Evolutionary conservation across 2,329 filamentous ascomycete species (phyloP), one percentile per base, ranked within the genome.

Genomic region (Microdochium nivale): DNA sequence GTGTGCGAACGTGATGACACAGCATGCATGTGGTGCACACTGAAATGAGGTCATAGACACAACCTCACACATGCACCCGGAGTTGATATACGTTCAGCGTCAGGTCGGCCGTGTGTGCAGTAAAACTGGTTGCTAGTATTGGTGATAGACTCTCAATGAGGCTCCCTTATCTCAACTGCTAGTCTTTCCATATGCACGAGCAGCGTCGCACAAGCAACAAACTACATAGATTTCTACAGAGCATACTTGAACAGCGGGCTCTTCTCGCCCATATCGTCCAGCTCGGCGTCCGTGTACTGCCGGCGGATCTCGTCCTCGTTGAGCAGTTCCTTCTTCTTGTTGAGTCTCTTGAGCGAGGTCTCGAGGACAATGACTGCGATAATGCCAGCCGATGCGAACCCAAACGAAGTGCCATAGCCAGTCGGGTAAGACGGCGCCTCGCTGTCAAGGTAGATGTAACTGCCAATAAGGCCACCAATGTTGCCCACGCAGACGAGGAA

Each of bases 401-500:
- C 63, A 46, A 69, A 52, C 0, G 62, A 66, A 16, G 55, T 59
- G 0, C 66, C 65, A 53, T 62, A 69, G 0, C 67, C 67, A 10
- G 64, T 66, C 0, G 59, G 61, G 54, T 70, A 69, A 35, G 51
- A 57, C 2, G 66, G 67, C 10, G 55, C 58, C 50, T 69, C 65
- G 0, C 53, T 53, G 19, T 61, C 61, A 3, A 55, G 50, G 51
- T 66, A 70, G 25, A 69, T 68, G 30, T 61, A 67, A 9, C 60
- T 64, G 1, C 66, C 66, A 19, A 67, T 58, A 7, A 71, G 58
- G 3, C 69, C 67, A 23, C 67, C 67, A 25, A 61, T 61, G 51
- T 71, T 69, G 3, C 71, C 71, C 24, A 67, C 57, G n/a, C 66
- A 69, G 14, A 74, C 67, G 0, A 73, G 54, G 27, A 68, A 66